Evolutionary conservation across 2,329 filamentous ascomycete species (phyloP).

Genomic region (Diaporthe sp.): DNA sequence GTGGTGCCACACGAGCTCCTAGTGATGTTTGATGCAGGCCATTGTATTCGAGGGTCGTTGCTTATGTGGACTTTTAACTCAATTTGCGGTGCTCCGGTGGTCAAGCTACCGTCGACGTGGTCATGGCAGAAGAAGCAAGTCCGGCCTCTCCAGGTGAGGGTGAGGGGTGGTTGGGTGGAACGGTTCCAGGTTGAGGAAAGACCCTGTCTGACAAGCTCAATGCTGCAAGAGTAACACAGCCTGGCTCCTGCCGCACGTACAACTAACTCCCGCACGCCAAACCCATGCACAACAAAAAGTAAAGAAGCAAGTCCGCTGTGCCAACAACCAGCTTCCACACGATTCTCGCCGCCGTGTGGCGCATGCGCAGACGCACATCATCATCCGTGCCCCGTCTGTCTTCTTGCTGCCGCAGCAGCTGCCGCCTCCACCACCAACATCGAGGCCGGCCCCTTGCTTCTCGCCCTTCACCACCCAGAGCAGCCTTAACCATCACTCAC

Average conservation of each 20-base stretch:
- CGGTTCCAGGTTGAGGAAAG: constrained; percentile 5
- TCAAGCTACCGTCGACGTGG: constrained; percentile 13
- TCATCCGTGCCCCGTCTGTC: background rate
- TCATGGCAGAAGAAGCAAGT: constrained; percentile 25
- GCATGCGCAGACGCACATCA: background rate
- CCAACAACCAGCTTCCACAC: background rate
- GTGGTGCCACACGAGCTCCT: background rate
- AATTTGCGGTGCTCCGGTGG: background rate
- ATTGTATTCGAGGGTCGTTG: constrained; percentile 3
- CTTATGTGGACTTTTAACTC: constrained; percentile 2
- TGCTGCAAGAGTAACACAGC: background rate
- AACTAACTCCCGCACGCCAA: constrained; percentile 2
- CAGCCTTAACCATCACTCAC: no score
- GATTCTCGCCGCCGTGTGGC: constrained; percentile 2
- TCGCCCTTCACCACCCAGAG: background rate
- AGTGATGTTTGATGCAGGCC: background rate
- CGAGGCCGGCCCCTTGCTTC: background rate
- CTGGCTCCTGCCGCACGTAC: background rate
- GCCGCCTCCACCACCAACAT: background rate
- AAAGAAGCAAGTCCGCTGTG: background rate
- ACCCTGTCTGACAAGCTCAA: constrained; percentile 1
- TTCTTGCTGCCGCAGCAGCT: background rate
- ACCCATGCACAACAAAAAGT: background rate
- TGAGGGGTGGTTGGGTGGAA: background rate
- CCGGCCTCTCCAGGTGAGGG: background rate